These are phyloP conservation scores for Cutaneotrichosporon daszewskae DNA, from an alignment of 1,284 basidiomycete species.

Conservation along the genomic window DNA sequence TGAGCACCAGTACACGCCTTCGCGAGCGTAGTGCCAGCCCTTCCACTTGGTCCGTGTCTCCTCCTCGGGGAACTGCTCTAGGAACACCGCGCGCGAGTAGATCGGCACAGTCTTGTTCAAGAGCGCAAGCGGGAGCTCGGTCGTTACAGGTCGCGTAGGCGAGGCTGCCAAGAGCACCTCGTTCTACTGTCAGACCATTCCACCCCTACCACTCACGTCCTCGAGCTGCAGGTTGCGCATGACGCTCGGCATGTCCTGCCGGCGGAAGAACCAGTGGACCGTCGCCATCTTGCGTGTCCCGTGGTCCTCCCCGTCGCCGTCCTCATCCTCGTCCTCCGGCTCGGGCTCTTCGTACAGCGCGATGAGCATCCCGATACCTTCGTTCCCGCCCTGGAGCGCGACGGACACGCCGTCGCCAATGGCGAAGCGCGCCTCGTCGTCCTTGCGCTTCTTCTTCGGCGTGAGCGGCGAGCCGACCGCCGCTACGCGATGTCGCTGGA, in stretches of 20 bases:
- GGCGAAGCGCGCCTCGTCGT: slow-evolving; percentile 30
- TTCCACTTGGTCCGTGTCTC: slow-evolving; percentile 30
- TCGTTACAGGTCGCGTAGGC: slow-evolving; percentile 27
- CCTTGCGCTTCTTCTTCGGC: slow-evolving; percentile 17
- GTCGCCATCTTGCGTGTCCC: slow-evolving; percentile 38
- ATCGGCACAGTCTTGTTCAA: slow-evolving; percentile 35
- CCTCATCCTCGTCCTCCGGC: slow-evolving; percentile 15
- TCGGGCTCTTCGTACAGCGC: slow-evolving; percentile 39
- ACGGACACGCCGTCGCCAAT: slow-evolving; percentile 45
- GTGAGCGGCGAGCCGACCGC: background rate
- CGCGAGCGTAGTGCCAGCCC: slow-evolving; percentile 33
- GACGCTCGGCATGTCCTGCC: slow-evolving; percentile 40
- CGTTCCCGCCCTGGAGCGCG: slow-evolving; percentile 35
- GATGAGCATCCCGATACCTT: slow-evolving; percentile 42
- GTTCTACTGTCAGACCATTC: slow-evolving; percentile 25
- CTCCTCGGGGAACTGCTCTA: slow-evolving; percentile 27
- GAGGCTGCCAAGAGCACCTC: slow-evolving; percentile 42
- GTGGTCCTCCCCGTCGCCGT: slow-evolving; percentile 13
- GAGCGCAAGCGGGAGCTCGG: slow-evolving; percentile 28
- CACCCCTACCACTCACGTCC: slow-evolving; percentile 33
- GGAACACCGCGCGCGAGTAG: slow-evolving; percentile 33
- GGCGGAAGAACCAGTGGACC: slow-evolving; percentile 46
- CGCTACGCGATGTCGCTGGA: slow-evolving; percentile 16
- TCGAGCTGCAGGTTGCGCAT: slow-evolving; percentile 42
- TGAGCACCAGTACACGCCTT: slow-evolving; percentile 42